Evolutionary conservation across 331 rosid species (phyloP).

Genomic region (Prunus yedoensis): DNA sequence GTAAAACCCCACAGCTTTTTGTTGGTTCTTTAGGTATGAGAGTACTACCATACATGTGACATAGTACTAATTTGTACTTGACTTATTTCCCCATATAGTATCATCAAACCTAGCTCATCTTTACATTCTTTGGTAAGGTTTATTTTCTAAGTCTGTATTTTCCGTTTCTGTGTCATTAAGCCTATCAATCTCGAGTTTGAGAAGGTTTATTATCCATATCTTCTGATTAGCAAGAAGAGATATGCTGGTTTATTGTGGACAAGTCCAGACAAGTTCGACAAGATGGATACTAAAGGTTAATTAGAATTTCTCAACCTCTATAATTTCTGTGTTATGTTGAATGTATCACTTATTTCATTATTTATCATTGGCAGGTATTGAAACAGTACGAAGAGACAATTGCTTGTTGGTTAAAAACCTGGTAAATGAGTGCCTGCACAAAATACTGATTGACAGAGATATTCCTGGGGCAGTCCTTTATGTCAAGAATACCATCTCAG

Average conservation of each 20-base stretch:
- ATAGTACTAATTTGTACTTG: no score
- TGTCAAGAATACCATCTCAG: constrained; percentile 93
- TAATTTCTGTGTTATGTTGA: background rate
- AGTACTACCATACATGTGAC: no score
- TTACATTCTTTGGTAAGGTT: no score
- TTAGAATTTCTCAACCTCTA: constrained; percentile 17
- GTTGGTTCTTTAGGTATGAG: no score
- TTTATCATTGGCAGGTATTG: constrained; percentile 64
- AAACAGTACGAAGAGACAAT: constrained; percentile 96
- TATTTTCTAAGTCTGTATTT: no score
- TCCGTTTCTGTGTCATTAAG: no score
- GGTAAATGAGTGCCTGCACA: constrained; percentile 88
- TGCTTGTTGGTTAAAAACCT: constrained; percentile 97
- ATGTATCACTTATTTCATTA: constrained; percentile 13
- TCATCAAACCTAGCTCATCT: no score
- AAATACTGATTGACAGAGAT: constrained; percentile 78
- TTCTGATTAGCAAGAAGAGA: constrained; percentile 95
- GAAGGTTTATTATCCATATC: no score
- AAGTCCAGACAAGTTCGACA: constrained; percentile 69
- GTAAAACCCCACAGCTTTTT: no score
- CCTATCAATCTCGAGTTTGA: no score
- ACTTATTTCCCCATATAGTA: no score
- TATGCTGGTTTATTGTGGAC: constrained; percentile 98
- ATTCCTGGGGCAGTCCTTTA: constrained; percentile 90
- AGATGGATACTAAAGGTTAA: constrained; percentile 98